phyloP scores from a whole-genome alignment of 2,329 filamentous ascomycete genomes.

The Ascochyta lentis region DNA sequence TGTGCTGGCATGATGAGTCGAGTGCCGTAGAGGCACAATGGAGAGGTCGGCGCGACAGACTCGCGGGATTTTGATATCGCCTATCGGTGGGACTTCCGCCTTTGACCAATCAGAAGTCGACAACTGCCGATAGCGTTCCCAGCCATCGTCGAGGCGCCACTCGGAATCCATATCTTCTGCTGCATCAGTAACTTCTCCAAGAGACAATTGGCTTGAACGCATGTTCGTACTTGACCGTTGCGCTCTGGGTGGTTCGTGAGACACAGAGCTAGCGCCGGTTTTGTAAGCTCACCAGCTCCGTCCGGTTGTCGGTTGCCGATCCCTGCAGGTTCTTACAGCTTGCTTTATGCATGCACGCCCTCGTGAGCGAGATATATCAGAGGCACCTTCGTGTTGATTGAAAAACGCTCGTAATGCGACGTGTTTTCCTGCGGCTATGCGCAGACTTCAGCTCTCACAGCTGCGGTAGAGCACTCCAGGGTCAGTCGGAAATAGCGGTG shows the following conservation, averaged over 20 bases:
- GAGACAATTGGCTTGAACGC: not conserved
- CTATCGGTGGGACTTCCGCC: constrained; percentile 13
- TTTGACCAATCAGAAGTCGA: constrained; percentile 10
- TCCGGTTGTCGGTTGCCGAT: not conserved
- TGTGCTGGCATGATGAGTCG: constrained; percentile 29
- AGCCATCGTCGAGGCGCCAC: constrained; percentile 1
- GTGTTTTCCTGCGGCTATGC: not conserved
- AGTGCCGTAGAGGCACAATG: constrained; percentile 1
- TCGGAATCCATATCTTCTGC: not conserved
- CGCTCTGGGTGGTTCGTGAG: not conserved
- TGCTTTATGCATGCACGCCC: constrained; percentile 1
- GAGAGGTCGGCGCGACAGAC: constrained; percentile 4
- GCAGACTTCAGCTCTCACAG: not conserved
- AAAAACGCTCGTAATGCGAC: not conserved
- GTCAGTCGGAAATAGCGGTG: constrained; percentile 34
- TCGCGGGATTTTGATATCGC: constrained; percentile 9
- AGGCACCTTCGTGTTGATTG: not conserved
- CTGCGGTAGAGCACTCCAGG: constrained; percentile 1
- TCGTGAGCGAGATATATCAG: not conserved
- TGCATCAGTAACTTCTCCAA: not conserved
- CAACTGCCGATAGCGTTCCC: not conserved
- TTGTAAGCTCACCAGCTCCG: constrained; percentile 2
- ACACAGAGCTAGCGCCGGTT: not conserved
- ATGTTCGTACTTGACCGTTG: not conserved
- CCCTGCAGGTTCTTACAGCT: constrained; percentile 5